Evolutionary conservation across 176 grass and related monocot genomes (phyloP).

Genomic region (Cenchrus purpureus): DNA sequence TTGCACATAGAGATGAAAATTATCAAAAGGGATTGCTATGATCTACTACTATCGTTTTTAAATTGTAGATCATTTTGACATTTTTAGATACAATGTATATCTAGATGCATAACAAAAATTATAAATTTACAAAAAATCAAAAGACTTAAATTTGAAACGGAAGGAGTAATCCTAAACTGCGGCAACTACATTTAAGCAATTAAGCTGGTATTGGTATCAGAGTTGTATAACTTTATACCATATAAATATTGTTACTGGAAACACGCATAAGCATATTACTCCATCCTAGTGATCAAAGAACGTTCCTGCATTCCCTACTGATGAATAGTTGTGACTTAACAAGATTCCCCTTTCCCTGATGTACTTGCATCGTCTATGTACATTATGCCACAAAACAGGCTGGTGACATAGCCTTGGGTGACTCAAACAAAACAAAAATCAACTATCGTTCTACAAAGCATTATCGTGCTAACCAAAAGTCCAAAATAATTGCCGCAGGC

Average conservation of each 20-base stretch:
- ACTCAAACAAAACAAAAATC: slow-evolving; percentile 23
- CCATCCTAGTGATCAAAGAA: not conserved
- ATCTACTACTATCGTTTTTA: not conserved
- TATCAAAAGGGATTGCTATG: not conserved
- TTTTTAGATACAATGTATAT: no score
- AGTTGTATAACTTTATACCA: not conserved
- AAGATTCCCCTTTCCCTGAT: not conserved
- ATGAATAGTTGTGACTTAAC: not conserved
- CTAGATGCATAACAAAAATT: no score
- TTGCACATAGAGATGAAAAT: no score
- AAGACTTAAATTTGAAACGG: no score
- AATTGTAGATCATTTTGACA: no score
- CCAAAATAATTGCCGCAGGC: no score
- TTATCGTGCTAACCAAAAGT: no score
- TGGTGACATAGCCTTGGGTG: not conserved
- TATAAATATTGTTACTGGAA: not conserved
- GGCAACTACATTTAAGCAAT: no score
- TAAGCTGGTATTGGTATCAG: not conserved
- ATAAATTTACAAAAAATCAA: no score
- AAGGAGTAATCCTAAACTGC: not conserved
- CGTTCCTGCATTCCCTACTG: slow-evolving; percentile 18
- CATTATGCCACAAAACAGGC: slow-evolving; percentile 20
- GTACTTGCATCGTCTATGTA: slow-evolving; percentile 30
- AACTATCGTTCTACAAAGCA: not conserved
- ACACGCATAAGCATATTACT: no score